Evolutionary conservation across 75 land plant genomes (phyloP), one percentile per base, ranked within the genome.

Genomic region (Pseudotsuga menziesii): DNA sequence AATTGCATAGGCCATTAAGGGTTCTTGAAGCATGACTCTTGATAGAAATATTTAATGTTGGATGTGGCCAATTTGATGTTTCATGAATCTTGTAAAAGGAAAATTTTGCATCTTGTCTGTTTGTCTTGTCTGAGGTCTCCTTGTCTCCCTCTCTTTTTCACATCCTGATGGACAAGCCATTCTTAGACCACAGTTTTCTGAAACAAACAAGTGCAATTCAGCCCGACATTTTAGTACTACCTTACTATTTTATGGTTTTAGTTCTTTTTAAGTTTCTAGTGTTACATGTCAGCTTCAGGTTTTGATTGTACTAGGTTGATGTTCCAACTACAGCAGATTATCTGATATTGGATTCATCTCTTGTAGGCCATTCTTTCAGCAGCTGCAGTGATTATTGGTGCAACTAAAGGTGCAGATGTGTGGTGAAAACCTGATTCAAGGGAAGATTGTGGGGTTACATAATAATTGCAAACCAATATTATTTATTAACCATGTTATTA

Each of bases 391-490:
- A 7, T 69, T 69, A 22, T 69, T 69, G 72, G 72, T 69, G 72
- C 72, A 69, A 69, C 72, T 39, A 69, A 69, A 69, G 72, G 72
- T 41, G 72, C 72, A 41, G 14, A 69, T 69, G 72, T 39, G n/a
- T 69, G 72, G 72, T 69, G 39, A 69, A 36, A 3, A 39, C 23
- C 72, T 69, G 72, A 69, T 69, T 20, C 20, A 35, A 35, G 13
- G 19, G 72, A 69, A 35, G 52, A 69, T 20, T 52, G 2, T 41
- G 23, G 52, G 3, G 72, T 41, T 20, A 35, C 72, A 69, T 69
- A 20, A 20, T 67, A 67, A 13, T 39, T 17, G 20, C 22, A 69
- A 61, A 61, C 26, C 64, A 23, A 25, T 12, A 25, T 25, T 69
- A 39, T 69, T 69, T 69, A 36, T 36, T 41, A 39, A 19, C 52